These are phyloP conservation scores for Rubia yunnanensis DNA, from an alignment of 257 asterid genomes.

Conservation along the genomic window DNA sequence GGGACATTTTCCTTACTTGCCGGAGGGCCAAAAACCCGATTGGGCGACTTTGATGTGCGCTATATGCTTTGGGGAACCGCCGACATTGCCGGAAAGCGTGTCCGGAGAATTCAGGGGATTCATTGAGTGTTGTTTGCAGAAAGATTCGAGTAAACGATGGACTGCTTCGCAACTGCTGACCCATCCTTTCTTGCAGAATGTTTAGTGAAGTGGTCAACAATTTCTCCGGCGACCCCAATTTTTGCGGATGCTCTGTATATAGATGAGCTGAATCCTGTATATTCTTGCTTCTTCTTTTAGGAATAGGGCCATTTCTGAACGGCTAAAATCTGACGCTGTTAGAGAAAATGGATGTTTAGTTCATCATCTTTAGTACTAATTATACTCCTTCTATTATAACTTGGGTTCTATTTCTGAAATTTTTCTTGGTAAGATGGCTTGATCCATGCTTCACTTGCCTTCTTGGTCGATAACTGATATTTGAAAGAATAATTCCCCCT, in stretches of 20 bases:
- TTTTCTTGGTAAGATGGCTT: background rate
- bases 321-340: background rate
- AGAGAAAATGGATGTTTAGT: constrained; percentile 8
- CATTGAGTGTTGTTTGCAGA: constrained; percentile 70
- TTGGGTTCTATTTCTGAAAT: background rate
- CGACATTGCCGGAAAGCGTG: constrained; percentile 53
- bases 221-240: background rate
- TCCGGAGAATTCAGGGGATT: constrained; percentile 58
- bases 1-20: constrained; percentile 75
- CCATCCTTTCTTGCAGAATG: constrained; percentile 46
- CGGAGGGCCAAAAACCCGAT: constrained; percentile 79
- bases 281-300: constrained; percentile 1
- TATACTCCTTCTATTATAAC: background rate
- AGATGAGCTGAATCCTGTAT: constrained; percentile 13
- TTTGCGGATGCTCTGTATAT: constrained; percentile 1
- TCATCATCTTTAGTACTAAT: background rate
- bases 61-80: constrained; percentile 89
- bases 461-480: no score
- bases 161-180: constrained; percentile 45
- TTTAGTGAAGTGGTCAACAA: background rate
- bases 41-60: constrained; percentile 98
- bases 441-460: background rate
- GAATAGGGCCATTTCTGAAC: constrained; percentile 15
- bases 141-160: constrained; percentile 75
- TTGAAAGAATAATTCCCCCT: no score